A percentile compares a stretch with the other conserved stretches of the same genome.
Evolutionary conservation across 495 filamentous ascomycete genomes (phyloP).

Genomic region (Cercophora samala): DNA sequence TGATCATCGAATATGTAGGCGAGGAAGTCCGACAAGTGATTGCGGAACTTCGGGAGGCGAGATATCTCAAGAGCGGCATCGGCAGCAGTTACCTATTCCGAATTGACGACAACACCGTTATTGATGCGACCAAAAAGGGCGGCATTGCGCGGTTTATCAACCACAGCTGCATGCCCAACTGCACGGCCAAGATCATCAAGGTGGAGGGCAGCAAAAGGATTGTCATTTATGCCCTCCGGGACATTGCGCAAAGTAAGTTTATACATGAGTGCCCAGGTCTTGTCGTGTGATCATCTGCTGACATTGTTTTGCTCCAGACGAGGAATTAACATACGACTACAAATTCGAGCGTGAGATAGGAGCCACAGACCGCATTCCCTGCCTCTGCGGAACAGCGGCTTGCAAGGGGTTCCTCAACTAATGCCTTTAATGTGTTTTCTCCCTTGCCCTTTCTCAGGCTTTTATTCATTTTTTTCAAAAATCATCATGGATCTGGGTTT

Average conservation of each 20-base stretch:
- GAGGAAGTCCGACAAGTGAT: conserved; percentile 96
- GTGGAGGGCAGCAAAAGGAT: conserved; percentile 99
- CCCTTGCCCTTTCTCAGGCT: neutral
- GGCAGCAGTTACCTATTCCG: conserved; percentile 97
- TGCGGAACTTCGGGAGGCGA: conserved; percentile 85
- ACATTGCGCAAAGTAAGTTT: conserved; percentile 87
- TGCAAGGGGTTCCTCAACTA: conserved; percentile 99
- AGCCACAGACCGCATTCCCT: conserved; percentile 92
- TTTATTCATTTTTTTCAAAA: neutral
- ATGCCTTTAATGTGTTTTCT: conserved; percentile 28
- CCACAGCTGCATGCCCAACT: conserved; percentile 96
- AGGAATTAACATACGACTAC: conserved; percentile 99
- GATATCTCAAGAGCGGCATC: conserved; percentile 93
- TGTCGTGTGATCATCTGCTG: conserved; percentile 34
- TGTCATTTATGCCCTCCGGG: conserved; percentile 94
- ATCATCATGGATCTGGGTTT: neutral
- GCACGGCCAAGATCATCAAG: conserved; percentile 99
- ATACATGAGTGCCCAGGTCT: neutral
- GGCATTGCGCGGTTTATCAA: conserved; percentile 99
- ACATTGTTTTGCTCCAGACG: conserved; percentile 60
- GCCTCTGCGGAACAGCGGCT: conserved; percentile 88
- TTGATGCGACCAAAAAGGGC: conserved; percentile 97
- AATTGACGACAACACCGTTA: conserved; percentile 95
- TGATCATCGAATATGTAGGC: conserved; percentile 99
- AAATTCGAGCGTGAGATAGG: conserved; percentile 98